Percentiles rank a stretch among this genome's conserved stretches.
Conservation (phyloP, 148 eudicot genomes). For the Rhododendron molle region DNA sequence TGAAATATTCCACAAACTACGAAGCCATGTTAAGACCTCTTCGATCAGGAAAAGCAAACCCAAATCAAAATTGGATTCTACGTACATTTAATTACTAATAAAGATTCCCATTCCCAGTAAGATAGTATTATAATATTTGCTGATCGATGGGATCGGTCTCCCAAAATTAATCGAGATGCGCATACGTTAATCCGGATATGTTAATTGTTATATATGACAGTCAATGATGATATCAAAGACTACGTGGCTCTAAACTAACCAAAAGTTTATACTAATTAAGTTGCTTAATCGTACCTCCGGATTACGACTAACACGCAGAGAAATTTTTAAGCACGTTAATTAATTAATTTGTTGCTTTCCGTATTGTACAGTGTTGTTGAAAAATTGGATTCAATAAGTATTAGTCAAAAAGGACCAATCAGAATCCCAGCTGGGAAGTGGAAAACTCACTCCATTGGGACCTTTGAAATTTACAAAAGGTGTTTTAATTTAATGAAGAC, state of each 20-base stretch:
- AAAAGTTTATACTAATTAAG: not conserved
- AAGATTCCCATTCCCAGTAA: not conserved
- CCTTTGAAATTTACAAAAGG: not conserved
- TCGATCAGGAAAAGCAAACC: not conserved
- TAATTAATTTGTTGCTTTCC: not conserved
- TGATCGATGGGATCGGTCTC: not conserved
- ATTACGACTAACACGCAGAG: not conserved
- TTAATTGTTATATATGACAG: too few species aligned
- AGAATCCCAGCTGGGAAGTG: conserved; percentile 19
- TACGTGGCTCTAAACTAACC: not conserved
- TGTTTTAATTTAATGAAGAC: too few species aligned
- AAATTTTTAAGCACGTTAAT: not conserved
- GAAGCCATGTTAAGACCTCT: not conserved
- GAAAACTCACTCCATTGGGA: conserved; percentile 15
- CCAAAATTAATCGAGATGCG: too few species aligned
- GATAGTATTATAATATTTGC: not conserved
- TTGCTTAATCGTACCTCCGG: not conserved
- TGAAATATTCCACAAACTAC: not conserved
- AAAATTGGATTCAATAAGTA: not conserved
- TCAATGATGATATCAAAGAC: too few species aligned
- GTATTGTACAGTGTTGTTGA: not conserved
- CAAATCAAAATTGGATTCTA: not conserved
- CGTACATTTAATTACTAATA: not conserved
- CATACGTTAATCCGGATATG: too few species aligned
- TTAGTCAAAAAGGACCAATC: conserved; percentile 13